Evolutionary conservation across 2,329 filamentous ascomycete genomes (phyloP).

Genomic region (Cladosporium sp.): DNA sequence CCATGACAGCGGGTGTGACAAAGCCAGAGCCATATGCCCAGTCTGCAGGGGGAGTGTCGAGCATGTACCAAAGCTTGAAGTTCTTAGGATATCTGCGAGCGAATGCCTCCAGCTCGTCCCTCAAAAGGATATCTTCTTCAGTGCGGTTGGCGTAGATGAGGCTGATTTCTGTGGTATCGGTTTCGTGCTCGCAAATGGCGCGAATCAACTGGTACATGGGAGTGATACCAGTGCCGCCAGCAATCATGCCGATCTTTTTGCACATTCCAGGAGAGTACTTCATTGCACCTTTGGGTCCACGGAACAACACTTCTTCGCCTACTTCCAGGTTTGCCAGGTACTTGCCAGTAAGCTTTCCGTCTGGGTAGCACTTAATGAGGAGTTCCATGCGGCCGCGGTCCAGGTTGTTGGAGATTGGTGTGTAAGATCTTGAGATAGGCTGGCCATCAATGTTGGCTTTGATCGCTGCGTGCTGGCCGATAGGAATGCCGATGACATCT

Average conservation of each 20-base stretch:
- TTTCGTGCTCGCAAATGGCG: constrained; percentile 59
- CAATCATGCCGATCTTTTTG: constrained; percentile 53
- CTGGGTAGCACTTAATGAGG: constrained; percentile 49
- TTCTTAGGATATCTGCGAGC: constrained; percentile 47
- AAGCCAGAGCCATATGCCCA: constrained; percentile 51
- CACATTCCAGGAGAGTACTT: constrained; percentile 43
- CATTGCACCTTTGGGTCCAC: constrained; percentile 57
- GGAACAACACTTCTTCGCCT: constrained; percentile 50
- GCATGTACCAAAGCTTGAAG: constrained; percentile 54
- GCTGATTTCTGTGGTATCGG: constrained; percentile 53
- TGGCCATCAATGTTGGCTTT: constrained; percentile 23
- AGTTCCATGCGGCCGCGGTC: constrained; percentile 47
- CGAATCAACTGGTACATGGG: constrained; percentile 61
- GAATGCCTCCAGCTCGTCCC: constrained; percentile 53
- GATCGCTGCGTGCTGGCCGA: constrained; percentile 34
- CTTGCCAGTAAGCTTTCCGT: constrained; percentile 39
- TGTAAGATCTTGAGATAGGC: constrained; percentile 21
- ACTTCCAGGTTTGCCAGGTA: constrained; percentile 47
- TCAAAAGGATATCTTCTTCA: constrained; percentile 59
- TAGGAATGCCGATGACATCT: constrained; percentile 31
- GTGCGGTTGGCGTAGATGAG: constrained; percentile 58
- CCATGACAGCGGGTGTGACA: constrained; percentile 51
- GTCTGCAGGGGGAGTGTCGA: constrained; percentile 44
- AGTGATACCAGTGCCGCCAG: constrained; percentile 51
- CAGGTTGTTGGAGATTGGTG: constrained; percentile 29